Conservation (phyloP, 441 rosid species). For the Adansonia rubrostipa region DNA sequence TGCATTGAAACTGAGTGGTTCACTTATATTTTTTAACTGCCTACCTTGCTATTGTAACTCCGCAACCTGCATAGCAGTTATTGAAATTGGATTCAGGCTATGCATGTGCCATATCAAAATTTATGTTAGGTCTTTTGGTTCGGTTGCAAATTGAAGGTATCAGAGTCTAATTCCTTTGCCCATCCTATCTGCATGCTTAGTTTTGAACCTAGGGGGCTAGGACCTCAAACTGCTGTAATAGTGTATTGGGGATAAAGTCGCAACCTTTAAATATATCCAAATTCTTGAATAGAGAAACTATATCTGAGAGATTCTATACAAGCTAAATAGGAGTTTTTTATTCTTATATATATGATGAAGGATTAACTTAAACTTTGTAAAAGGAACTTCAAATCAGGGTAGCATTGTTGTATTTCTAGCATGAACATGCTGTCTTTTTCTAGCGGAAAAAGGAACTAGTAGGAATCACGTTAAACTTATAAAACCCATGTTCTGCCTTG, state of each 20-base stretch:
- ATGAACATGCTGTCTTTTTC: neutral
- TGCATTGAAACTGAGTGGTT: constrained; percentile 13
- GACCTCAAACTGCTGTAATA: constrained; percentile 2
- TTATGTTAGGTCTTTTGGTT: neutral
- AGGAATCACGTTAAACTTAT: constrained; percentile 1
- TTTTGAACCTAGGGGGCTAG: neutral
- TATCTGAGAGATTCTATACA: constrained; percentile 2
- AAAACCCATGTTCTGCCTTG: neutral
- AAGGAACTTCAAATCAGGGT: constrained; percentile 18
- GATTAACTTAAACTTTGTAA: constrained; percentile 12
- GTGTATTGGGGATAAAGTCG: neutral
- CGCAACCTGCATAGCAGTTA: neutral
- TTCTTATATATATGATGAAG: neutral
- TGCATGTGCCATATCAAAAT: neutral
- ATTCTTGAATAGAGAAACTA: neutral
- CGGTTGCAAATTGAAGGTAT: constrained; percentile 14
- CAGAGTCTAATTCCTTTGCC: neutral
- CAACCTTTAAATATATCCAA: neutral
- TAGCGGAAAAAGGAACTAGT: neutral
- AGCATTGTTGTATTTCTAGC: neutral
- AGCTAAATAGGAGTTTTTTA: neutral
- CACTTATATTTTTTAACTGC: constrained; percentile 9
- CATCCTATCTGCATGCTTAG: constrained; percentile 4
- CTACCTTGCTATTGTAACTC: constrained; percentile 7
- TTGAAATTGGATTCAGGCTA: neutral